These are phyloP conservation scores for Pyrus bretschneideri DNA, from an alignment of 306 rosid species.

Conservation along the genomic window DNA sequence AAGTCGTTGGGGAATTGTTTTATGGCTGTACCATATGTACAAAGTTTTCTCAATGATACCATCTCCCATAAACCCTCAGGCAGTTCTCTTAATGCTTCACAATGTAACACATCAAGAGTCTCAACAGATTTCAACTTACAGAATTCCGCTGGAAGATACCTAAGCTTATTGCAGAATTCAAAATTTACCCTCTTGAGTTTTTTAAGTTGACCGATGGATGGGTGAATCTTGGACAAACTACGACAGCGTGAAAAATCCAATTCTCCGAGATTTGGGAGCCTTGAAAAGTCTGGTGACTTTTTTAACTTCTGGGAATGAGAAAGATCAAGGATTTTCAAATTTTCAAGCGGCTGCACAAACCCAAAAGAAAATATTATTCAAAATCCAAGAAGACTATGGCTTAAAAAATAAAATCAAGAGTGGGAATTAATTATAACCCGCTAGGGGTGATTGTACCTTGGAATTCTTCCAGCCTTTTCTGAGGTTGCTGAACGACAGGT, in stretches of 20 bases:
- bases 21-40: too few relatives aligned
- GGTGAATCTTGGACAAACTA: neutral
- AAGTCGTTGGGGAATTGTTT: too few relatives aligned
- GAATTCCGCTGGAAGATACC: neutral
- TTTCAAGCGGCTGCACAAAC: neutral
- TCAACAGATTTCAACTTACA: neutral
- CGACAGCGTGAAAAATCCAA: accelerated
- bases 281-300: conserved; percentile 29
- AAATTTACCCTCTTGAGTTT: neutral
- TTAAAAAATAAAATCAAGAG: too few relatives aligned
- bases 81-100: too few relatives aligned
- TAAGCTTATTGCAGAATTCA: accelerated
- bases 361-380: too few relatives aligned
- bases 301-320: conserved; percentile 12
- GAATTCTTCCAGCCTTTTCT: conserved; percentile 26
- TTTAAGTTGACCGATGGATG: neutral
- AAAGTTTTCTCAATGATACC: neutral
- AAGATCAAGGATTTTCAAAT: conserved; percentile 28
- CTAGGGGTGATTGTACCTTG: conserved; percentile 17
- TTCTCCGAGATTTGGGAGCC: neutral
- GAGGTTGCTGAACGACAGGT: conserved; percentile 27
- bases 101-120: accelerated
- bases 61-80: conserved; percentile 18
- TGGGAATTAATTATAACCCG: too few relatives aligned
- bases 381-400: too few relatives aligned